These are phyloP conservation scores for Gymnopus androsaceus DNA, from an alignment of 1,284 basidiomycete species.

Conservation along the genomic window DNA sequence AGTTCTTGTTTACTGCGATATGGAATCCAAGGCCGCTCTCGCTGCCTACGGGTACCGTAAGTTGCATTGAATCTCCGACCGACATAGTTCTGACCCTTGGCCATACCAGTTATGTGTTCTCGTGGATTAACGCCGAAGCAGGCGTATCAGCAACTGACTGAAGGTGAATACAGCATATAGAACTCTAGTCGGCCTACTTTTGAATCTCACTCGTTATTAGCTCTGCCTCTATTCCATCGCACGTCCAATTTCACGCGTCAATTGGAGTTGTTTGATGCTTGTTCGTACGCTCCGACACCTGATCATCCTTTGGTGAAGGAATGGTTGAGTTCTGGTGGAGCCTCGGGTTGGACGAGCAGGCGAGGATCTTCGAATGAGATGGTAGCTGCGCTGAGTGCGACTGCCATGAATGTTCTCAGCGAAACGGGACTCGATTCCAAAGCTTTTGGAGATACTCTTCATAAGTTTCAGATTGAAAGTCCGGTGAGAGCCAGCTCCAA, in stretches of 20 bases:
- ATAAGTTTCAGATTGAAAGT: neutral
- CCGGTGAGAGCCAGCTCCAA: neutral
- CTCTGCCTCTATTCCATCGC: slow-evolving; percentile 56
- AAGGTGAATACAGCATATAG: slow-evolving; percentile 35
- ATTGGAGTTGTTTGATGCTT: slow-evolving; percentile 50
- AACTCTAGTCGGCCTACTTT: neutral
- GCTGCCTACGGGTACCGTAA: slow-evolving; percentile 66
- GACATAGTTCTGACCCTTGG: neutral
- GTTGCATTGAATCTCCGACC: slow-evolving; percentile 26
- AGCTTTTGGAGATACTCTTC: slow-evolving; percentile 37
- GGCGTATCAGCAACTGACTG: slow-evolving; percentile 34
- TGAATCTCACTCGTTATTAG: slow-evolving; percentile 29
- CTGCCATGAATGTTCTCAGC: slow-evolving; percentile 30
- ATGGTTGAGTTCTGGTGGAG: slow-evolving; percentile 29
- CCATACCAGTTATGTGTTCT: slow-evolving; percentile 28
- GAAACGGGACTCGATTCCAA: slow-evolving; percentile 40
- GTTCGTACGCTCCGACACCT: slow-evolving; percentile 40
- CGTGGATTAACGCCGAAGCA: slow-evolving; percentile 18
- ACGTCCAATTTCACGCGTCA: slow-evolving; percentile 49
- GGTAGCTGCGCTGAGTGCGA: slow-evolving; percentile 25
- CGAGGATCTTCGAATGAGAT: slow-evolving; percentile 6
- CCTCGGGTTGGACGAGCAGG: slow-evolving; percentile 13
- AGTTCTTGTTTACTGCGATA: slow-evolving; percentile 68
- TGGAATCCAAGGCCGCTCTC: slow-evolving; percentile 54
- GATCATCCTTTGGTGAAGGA: slow-evolving; percentile 42